These are phyloP conservation scores for Cairneyella variabilis DNA, from an alignment of 495 filamentous ascomycete species.

Conservation along the genomic window DNA sequence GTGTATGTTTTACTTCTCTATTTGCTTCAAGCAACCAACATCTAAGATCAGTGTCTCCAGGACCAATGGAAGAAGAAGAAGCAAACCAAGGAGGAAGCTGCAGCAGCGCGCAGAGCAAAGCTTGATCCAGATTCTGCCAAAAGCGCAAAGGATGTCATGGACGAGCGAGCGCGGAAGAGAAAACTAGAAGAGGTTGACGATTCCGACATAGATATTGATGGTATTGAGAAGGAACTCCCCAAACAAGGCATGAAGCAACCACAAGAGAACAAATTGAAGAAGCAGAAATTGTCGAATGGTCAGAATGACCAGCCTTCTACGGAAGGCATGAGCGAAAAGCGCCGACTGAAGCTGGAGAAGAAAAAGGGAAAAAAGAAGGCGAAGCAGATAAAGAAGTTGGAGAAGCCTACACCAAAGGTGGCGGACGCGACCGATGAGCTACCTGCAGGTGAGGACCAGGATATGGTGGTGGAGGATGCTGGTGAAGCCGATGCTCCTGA, in stretches of 20 bases:
- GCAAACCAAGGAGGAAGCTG: constrained; percentile 79
- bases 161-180: constrained; percentile 75
- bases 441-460: background rate
- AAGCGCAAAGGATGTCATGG: constrained; percentile 80
- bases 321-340: constrained; percentile 1
- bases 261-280: constrained; percentile 25
- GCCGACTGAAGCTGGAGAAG: constrained; percentile 17
- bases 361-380: constrained; percentile 28
- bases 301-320: background rate
- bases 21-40: background rate
- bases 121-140: constrained; percentile 78
- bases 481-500: constrained; percentile 28
- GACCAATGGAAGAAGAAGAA: constrained; percentile 86
- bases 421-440: constrained; percentile 22
- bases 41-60: constrained; percentile 37
- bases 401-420: constrained; percentile 38
- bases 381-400: constrained; percentile 21
- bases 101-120: constrained; percentile 73
- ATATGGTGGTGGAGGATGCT: constrained; percentile 26
- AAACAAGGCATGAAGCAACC: constrained; percentile 45
- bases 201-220: constrained; percentile 28
- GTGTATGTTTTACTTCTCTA: constrained; percentile 52
- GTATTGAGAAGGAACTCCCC: constrained; percentile 50
- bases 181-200: constrained; percentile 50
- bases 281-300: constrained; percentile 20